These are phyloP conservation scores for Claviceps monticola DNA, from an alignment of 2,329 filamentous ascomycete species.

Conservation along the genomic window DNA sequence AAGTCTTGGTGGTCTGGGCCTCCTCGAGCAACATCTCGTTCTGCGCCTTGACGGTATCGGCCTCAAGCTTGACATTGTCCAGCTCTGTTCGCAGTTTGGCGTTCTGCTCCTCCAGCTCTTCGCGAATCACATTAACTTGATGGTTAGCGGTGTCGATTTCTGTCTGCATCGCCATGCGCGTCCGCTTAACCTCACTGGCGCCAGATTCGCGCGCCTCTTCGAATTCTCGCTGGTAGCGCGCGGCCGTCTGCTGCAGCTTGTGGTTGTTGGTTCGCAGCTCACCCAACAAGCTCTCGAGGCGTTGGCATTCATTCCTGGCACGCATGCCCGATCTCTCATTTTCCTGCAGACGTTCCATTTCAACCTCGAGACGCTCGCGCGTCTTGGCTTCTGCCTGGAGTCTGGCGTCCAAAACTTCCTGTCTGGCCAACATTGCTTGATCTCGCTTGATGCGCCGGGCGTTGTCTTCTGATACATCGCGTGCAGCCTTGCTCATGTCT, in stretches of 20 bases:
- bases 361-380: constrained; percentile 50
- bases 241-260: constrained; percentile 54
- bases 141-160: constrained; percentile 76
- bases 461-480: constrained; percentile 73
- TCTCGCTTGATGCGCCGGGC: constrained; percentile 66
- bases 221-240: constrained; percentile 66
- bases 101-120: constrained; percentile 71
- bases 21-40: constrained; percentile 79
- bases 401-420: constrained; percentile 64
- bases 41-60: constrained; percentile 66
- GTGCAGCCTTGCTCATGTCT: constrained; percentile 68
- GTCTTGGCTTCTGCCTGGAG: constrained; percentile 63
- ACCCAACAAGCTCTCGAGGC: constrained; percentile 39
- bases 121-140: constrained; percentile 70
- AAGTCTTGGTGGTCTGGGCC: constrained; percentile 53
- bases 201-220: constrained; percentile 71
- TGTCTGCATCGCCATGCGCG: constrained; percentile 61
- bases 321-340: constrained; percentile 53
- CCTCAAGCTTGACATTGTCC: constrained; percentile 64
- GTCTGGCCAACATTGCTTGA: constrained; percentile 62
- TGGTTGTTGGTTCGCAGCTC: constrained; percentile 54
- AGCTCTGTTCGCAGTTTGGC: constrained; percentile 58
- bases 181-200: constrained; percentile 67
- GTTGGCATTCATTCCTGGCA: constrained; percentile 47
- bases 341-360: constrained; percentile 50